These are phyloP conservation scores for Cercospora canescens DNA, from an alignment of 2,329 filamentous ascomycete species.

Conservation along the genomic window DNA sequence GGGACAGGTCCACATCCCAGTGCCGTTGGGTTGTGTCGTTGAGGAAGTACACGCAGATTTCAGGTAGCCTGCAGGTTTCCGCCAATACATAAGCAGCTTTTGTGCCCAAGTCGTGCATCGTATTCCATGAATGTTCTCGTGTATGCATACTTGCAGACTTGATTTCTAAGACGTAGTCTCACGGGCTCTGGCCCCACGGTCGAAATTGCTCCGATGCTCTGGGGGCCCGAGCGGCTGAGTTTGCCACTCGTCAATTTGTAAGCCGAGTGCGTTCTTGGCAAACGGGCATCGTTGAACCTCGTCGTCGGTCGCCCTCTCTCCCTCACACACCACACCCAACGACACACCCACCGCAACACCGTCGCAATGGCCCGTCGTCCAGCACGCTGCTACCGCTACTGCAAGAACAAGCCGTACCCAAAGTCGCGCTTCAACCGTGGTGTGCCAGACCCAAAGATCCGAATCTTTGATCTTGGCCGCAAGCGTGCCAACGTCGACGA, in stretches of 20 bases:
- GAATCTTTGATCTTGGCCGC: constrained; percentile 72
- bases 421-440: constrained; percentile 99
- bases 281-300: constrained; percentile 15
- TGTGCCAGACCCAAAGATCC: constrained; percentile 64
- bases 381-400: constrained; percentile 96
- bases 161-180: background rate
- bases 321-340: constrained; percentile 46
- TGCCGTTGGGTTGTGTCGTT: background rate
- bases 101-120: background rate
- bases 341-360: constrained; percentile 51
- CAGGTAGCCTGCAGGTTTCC: background rate
- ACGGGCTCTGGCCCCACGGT: background rate
- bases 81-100: background rate
- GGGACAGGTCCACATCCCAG: background rate
- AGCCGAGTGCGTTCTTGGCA: constrained; percentile 4
- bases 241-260: constrained; percentile 3
- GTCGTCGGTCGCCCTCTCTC: constrained; percentile 22
- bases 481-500: constrained; percentile 99
- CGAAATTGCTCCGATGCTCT: background rate
- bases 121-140: background rate
- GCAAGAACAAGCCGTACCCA: constrained; percentile 99
- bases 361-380: constrained; percentile 99
- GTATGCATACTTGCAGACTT: background rate
- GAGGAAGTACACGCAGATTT: background rate
- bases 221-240: background rate